Base-by-base conservation (phyloP, 129 eudicot species). In the Pittosporum tobira region DNA sequence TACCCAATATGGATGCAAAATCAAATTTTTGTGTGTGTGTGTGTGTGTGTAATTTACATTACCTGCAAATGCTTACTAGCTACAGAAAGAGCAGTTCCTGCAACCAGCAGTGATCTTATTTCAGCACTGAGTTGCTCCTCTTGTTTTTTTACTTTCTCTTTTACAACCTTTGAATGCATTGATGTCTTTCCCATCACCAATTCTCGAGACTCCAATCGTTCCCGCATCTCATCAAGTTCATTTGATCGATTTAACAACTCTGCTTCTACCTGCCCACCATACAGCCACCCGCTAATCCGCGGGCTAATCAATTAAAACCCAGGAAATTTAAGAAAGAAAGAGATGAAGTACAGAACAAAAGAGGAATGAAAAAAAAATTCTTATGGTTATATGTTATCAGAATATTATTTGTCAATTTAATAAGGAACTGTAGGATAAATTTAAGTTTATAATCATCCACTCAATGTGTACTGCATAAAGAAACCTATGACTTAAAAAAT, bases 51-150 rank as follows among this genome's bases (percentile, higher is more conserved):
- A n/a, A n/a, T n/a, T n/a, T n/a, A 10, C 36, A 54, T 51, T 75
- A 93, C 99, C 99, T 84, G 91, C 76, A 87, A 56, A 36, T 68
- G 80, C 70, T 72, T 81, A 63, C 75, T 85, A 66, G 96, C 91
- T 22, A 62, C 82, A 37, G 99, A 83, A 65, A 93, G 99, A 73
- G 84, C 66, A 47, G 82, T 79, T 49, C 96, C 99, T 7, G 91
- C 87, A 70, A 81, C 79, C 52, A 84, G 77, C 50, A 93, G 72
- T 25, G 94, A 83, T 83, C 84, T 84, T 59, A 93, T 93, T 66
- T 87, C 88, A 58, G 73, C 43, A 70, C 79, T 73, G 43, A 93
- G 94, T 57, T 76, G 85, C 44, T 93, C 96, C 73, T 93, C 94
- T 61, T 87, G 94, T 67, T 76, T 93, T 69, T 85, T 83, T 27